These are phyloP conservation scores for Boletus subluridellus DNA, from an alignment of 1,284 basidiomycete genomes.

Conservation along the genomic window DNA sequence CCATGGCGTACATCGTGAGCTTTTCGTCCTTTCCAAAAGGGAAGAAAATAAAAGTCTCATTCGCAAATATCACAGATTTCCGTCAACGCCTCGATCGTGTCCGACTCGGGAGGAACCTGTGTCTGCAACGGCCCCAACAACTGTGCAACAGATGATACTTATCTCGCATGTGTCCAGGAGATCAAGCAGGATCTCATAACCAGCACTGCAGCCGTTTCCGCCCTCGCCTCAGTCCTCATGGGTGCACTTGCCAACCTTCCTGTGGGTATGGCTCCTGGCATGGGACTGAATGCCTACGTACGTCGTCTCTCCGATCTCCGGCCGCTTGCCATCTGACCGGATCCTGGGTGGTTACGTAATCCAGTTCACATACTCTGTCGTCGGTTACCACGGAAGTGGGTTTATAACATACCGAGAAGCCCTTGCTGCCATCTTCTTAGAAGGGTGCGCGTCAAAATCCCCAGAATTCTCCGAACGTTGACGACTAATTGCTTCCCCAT, in stretches of 20 bases:
- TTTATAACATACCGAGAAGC: constrained; percentile 78
- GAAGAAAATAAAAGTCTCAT: background rate
- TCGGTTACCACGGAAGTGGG: constrained; percentile 78
- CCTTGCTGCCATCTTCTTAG: constrained; percentile 83
- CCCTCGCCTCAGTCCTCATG: constrained; percentile 78
- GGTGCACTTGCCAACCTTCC: constrained; percentile 82
- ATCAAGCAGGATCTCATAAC: constrained; percentile 73
- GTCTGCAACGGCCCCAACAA: constrained; percentile 57
- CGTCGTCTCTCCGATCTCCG: constrained; percentile 26
- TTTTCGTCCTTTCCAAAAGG: background rate
- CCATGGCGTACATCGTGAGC: constrained; percentile 66
- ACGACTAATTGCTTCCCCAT: background rate
- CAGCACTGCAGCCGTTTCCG: constrained; percentile 73
- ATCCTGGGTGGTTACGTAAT: background rate
- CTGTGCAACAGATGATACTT: constrained; percentile 57
- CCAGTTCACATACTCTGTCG: constrained; percentile 85
- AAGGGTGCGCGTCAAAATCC: constrained; percentile 52
- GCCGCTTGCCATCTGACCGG: background rate
- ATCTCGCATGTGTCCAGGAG: constrained; percentile 64
- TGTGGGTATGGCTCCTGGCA: constrained; percentile 75
- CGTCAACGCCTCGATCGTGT: constrained; percentile 77
- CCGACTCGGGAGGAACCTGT: constrained; percentile 78
- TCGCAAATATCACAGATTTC: constrained; percentile 55
- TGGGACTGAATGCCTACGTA: constrained; percentile 83
- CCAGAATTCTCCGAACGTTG: background rate